Evolutionary conservation across 2,329 filamentous ascomycete species (phyloP).

Genomic region (Stachybotrys chlorohalonatus): DNA sequence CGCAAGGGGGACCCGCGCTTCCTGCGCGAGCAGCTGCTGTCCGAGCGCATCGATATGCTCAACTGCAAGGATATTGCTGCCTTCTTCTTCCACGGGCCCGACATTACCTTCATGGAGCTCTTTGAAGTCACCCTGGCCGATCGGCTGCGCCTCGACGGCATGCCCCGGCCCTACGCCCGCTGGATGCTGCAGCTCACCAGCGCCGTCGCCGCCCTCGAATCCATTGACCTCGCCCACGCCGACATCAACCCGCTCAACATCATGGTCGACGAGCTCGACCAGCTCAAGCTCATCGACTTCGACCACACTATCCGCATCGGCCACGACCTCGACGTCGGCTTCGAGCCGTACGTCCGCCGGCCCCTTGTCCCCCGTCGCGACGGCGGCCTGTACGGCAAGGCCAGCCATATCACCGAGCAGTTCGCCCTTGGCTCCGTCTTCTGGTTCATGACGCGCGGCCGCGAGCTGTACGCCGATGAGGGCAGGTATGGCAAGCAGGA

Average conservation of each 20-base stretch:
- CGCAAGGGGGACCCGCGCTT: neutral
- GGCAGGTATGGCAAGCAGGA: constrained; percentile 5
- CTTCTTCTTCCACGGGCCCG: neutral
- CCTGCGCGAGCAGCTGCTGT: neutral
- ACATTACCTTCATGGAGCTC: neutral
- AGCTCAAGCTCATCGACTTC: constrained; percentile 10
- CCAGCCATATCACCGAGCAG: constrained; percentile 8
- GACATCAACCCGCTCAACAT: constrained; percentile 11
- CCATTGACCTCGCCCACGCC: constrained; percentile 7
- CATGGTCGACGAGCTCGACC: constrained; percentile 6
- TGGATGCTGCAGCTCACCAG: constrained; percentile 1
- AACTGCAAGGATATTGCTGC: neutral
- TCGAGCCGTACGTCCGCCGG: constrained; percentile 11
- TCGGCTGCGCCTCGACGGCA: neutral
- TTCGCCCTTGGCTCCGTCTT: constrained; percentile 11
- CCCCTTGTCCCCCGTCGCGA: neutral
- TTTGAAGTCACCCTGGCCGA: neutral
- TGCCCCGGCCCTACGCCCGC: neutral
- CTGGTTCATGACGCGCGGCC: constrained; percentile 9
- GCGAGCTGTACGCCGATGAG: constrained; percentile 9
- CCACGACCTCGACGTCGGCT: constrained; percentile 7
- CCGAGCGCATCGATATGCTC: neutral
- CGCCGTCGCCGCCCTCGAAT: constrained; percentile 6
- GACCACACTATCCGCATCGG: constrained; percentile 6
- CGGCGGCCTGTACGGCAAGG: constrained; percentile 5